These are phyloP conservation scores for Triticum timopheevii DNA, from an alignment of 176 grass and related monocot species.

Conservation along the genomic window DNA sequence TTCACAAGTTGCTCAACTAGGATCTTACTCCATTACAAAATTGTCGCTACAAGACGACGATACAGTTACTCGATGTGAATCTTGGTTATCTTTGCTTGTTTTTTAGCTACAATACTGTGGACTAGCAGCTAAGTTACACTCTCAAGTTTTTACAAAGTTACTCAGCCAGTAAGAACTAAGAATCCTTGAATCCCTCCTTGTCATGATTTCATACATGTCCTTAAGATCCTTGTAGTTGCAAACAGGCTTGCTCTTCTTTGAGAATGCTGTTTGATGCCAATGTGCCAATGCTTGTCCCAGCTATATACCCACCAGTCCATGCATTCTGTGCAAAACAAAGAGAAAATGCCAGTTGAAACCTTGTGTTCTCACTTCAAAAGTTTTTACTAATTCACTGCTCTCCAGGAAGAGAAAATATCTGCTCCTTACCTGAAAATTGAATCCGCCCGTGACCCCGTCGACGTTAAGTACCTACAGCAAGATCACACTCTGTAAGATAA, in stretches of 20 bases:
- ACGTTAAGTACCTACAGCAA: slow-evolving; percentile 69
- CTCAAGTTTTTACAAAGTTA: background rate
- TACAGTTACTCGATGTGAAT: background rate
- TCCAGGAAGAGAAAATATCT: background rate
- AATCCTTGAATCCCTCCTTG: background rate
- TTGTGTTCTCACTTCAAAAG: background rate
- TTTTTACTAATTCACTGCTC: background rate
- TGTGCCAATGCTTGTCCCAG: slow-evolving; percentile 76
- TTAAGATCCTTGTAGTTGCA: slow-evolving; percentile 29
- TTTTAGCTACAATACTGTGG: background rate
- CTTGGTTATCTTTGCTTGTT: slow-evolving; percentile 6
- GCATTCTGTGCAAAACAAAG: slow-evolving; percentile 60
- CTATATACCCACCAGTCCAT: slow-evolving; percentile 85
- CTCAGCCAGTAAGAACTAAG: background rate
- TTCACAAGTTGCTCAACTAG: background rate
- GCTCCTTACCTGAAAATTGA: slow-evolving; percentile 84
- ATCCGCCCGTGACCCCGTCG: slow-evolving; percentile 87
- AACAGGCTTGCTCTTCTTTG: background rate
- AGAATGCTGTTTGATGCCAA: slow-evolving; percentile 40
- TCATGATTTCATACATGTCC: background rate
- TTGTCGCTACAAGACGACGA: background rate
- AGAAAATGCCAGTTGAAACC: slow-evolving; percentile 7
- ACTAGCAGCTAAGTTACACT: background rate
- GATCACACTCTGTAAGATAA: slow-evolving; percentile 20
- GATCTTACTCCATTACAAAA: background rate